These are phyloP conservation scores for Nitzschia palea DNA, from an alignment of 108 stramenopile genomes.

Conservation along the genomic window DNA sequence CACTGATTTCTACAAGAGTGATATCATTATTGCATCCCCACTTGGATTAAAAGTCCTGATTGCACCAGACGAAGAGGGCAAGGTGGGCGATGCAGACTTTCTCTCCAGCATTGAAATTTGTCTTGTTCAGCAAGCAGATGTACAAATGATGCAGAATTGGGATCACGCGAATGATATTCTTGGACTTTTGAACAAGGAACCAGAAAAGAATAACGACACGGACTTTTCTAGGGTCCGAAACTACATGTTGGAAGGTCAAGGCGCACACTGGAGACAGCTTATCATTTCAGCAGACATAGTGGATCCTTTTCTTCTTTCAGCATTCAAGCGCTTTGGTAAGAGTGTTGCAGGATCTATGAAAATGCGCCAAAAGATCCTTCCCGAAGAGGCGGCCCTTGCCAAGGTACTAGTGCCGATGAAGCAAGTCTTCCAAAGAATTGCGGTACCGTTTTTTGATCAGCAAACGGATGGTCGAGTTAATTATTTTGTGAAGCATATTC, in stretches of 20 bases:
- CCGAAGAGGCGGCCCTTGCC: slow-evolving; percentile 63
- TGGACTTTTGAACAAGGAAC: slow-evolving; percentile 72
- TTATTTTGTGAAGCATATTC: slow-evolving; percentile 80
- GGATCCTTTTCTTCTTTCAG: slow-evolving; percentile 74
- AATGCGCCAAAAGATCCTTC: slow-evolving; percentile 45
- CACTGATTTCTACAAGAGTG: slow-evolving; percentile 93
- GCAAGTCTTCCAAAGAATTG: slow-evolving; percentile 90
- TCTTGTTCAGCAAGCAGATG: slow-evolving; percentile 72
- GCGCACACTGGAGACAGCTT: slow-evolving; percentile 78
- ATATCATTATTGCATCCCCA: slow-evolving; percentile 93
- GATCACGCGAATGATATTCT: slow-evolving; percentile 86
- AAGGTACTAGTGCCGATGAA: slow-evolving; percentile 73
- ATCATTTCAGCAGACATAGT: slow-evolving; percentile 68
- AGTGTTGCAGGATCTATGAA: slow-evolving; percentile 73
- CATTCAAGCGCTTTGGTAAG: slow-evolving; percentile 70
- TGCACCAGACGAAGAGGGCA: slow-evolving; percentile 47
- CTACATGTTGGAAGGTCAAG: slow-evolving; percentile 86
- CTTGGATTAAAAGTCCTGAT: slow-evolving; percentile 84
- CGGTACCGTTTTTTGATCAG: slow-evolving; percentile 51
- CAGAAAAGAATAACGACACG: slow-evolving; percentile 73
- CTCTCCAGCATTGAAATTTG: slow-evolving; percentile 92
- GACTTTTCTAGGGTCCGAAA: slow-evolving; percentile 94
- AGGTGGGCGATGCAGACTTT: slow-evolving; percentile 66
- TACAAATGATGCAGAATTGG: slow-evolving; percentile 96
- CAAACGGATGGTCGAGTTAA: slow-evolving; percentile 76